Base-by-base conservation (phyloP, 2,329 filamentous ascomycete species). In the Talaromyces sp. region DNA sequence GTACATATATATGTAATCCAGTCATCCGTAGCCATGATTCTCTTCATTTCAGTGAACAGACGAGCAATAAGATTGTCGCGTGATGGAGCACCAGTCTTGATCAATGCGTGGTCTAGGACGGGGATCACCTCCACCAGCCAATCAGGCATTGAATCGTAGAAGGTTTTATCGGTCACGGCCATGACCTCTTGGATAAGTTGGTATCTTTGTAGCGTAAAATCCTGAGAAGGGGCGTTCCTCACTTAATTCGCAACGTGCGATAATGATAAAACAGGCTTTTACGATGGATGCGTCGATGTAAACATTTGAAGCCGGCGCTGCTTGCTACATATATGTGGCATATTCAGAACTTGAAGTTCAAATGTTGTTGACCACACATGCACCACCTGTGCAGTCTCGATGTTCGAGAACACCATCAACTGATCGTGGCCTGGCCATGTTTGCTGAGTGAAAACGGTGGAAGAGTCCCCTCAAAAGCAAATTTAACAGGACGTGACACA, bases 91-190 rank as follows among this genome's bases (percentile, higher is more conserved):
- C 88, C 89, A 0, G 89, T 84, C 49, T 91, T 82, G 41, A 96
- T 90, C 40, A 95, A 72, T 0, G 88, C 86, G 69, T 86, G 85
- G 64, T 97, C 92, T 2, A 97, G 79, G 1, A 80, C 74, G 48
- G 80, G 79, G 30, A 96, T 82, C 2, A 88, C 77, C 1, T 78
- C 70, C 30, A 83, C 78, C 3, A 91, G 66, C 71, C 78, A 83
- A 29, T 74, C 62, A 30, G 62, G 2, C 7, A 2, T 4, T 10
- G 36, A 16, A 9, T 3, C 16, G 16, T 19, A 3, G 3, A 7
- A 16, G 9, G 4, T 19, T 4, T 4, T 10, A 5, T 58, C 54
- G 10, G 40, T 49, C 9, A 7, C 19, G 19, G 41, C 11, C 14
- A 49, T 51, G 10, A 65, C 30, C 2, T 63, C 45, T 20, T 57